Evolutionary conservation across 495 filamentous ascomycete species (phyloP).

Genomic region (Platismatia glauca): DNA sequence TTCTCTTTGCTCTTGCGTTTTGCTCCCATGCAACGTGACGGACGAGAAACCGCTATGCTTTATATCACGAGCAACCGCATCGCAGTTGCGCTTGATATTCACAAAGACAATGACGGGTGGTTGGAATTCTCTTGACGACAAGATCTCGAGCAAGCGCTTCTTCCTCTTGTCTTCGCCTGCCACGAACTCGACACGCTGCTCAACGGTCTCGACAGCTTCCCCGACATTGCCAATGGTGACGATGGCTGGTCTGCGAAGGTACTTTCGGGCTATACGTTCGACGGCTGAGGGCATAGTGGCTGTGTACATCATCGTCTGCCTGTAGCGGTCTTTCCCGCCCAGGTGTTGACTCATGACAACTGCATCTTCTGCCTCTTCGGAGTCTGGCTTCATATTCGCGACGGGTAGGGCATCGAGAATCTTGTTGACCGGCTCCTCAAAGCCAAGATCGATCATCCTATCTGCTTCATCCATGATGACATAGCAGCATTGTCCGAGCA

Average conservation of each 20-base stretch:
- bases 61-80: conserved; percentile 90
- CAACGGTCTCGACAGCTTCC: conserved; percentile 97
- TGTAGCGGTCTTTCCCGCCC: conserved; percentile 76
- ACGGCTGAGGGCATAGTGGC: conserved; percentile 94
- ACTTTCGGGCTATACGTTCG: conserved; percentile 93
- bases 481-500: conserved; percentile 94
- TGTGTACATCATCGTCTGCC: conserved; percentile 99
- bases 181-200: conserved; percentile 93
- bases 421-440: conserved; percentile 96
- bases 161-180: conserved; percentile 92
- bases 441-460: conserved; percentile 97
- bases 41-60: conserved; percentile 87
- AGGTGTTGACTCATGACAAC: conserved; percentile 74
- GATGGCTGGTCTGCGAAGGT: conserved; percentile 85
- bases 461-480: conserved; percentile 98
- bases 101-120: conserved; percentile 98
- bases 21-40: conserved; percentile 88
- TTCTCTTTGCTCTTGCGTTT: conserved; percentile 97
- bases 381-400: conserved; percentile 91
- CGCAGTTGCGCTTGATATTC: conserved; percentile 99
- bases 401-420: conserved; percentile 97
- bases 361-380: conserved; percentile 85
- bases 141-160: conserved; percentile 88
- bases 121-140: conserved; percentile 73
- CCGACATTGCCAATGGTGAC: conserved; percentile 92